Conservation (phyloP, 2,329 filamentous ascomycete genomes). For the Fusarium piperis region DNA sequence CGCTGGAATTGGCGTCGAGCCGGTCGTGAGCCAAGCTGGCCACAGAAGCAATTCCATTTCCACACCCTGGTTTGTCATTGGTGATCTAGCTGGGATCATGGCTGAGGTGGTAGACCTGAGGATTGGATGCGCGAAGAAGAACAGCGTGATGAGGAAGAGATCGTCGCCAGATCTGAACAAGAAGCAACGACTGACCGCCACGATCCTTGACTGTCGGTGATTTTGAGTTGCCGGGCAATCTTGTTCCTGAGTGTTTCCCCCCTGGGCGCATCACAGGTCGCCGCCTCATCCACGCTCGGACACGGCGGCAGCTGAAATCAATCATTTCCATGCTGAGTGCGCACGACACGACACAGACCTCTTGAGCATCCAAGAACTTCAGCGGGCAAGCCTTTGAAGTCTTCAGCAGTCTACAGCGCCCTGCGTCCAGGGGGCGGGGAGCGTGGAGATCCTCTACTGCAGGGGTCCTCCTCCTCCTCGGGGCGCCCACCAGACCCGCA, state of each 20-base stretch:
- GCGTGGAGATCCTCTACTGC: slow-evolving; percentile 31
- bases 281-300: slow-evolving; percentile 15
- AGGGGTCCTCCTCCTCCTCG: slow-evolving; percentile 10
- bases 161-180: slow-evolving; percentile 29
- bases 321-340: background rate
- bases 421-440: slow-evolving; percentile 8
- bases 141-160: slow-evolving; percentile 14
- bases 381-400: slow-evolving; percentile 10
- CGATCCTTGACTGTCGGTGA: slow-evolving; percentile 15
- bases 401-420: slow-evolving; percentile 25
- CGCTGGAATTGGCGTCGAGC: slow-evolving; percentile 5
- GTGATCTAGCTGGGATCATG: background rate
- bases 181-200: slow-evolving; percentile 8
- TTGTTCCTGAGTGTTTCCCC: background rate
- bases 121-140: background rate
- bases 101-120: background rate
- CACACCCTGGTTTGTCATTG: background rate
- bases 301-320: slow-evolving; percentile 16
- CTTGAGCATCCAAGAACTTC: slow-evolving; percentile 11
- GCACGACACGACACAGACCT: slow-evolving; percentile 22
- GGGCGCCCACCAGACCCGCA: slow-evolving; percentile 23
- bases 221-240: background rate
- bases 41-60: background rate
- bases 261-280: background rate
- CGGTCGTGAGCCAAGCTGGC: slow-evolving; percentile 2